A percentile compares a stretch with the other conserved stretches of the same genome.
These are phyloP conservation scores for Fusarium protoensiforme DNA, from an alignment of 2,329 filamentous ascomycete species.

Conservation along the genomic window DNA sequence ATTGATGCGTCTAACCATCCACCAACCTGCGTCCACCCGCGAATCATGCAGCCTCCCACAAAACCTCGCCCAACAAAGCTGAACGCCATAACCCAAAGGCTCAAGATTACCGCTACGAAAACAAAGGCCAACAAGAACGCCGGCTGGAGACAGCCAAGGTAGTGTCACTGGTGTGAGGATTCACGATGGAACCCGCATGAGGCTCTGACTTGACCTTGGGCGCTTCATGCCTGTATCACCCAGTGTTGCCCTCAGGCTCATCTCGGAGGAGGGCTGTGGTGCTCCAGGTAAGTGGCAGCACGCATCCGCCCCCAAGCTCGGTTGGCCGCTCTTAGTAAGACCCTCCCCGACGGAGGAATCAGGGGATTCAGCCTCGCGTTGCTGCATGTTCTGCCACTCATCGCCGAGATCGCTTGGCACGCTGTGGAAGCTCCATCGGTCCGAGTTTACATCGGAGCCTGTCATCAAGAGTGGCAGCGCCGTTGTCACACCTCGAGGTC, in stretches of 20 bases:
- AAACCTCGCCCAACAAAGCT: constrained; percentile 6
- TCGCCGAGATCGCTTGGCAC: constrained; percentile 20
- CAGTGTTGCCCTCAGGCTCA: neutral
- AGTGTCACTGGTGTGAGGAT: neutral
- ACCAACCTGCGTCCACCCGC: neutral
- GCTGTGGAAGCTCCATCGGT: constrained; percentile 15
- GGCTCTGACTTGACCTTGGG: neutral
- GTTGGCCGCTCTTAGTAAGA: neutral
- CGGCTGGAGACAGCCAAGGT: neutral
- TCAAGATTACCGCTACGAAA: constrained; percentile 2
- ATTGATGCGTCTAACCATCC: constrained; percentile 18
- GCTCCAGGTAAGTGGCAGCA: neutral
- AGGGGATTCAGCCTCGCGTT: constrained; percentile 1
- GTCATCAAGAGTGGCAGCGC: constrained; percentile 12
- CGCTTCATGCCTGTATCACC: neutral
- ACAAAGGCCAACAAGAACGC: constrained; percentile 4
- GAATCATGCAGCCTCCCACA: neutral
- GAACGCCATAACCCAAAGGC: constrained; percentile 16
- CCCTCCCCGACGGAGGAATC: neutral
- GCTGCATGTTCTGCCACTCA: constrained; percentile 33
- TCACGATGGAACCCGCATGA: neutral
- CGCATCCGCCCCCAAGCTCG: neutral
- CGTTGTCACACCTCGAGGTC: neutral
- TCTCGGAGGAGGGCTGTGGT: neutral
- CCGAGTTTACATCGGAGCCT: neutral